Percentiles rank a stretch among this genome's conserved stretches.
phyloP scores from a whole-genome alignment of 306 rosid species.

The Glycine soja region DNA sequence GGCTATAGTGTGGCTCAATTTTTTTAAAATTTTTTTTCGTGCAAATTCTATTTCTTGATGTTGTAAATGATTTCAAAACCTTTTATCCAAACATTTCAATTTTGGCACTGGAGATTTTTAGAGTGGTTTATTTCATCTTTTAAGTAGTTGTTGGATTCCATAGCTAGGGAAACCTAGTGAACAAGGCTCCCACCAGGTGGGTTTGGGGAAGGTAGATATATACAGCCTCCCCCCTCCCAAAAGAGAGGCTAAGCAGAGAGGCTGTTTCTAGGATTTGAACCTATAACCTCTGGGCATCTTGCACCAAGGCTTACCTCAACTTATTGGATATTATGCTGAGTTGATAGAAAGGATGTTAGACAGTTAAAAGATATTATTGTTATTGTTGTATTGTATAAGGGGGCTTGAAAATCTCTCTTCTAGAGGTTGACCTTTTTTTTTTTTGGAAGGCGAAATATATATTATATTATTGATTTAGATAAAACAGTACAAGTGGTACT shows the following conservation, averaged over 20 bases:
- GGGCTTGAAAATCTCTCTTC: not conserved
- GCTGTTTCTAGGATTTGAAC: constrained; percentile 1
- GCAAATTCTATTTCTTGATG: not conserved
- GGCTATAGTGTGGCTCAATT: not conserved
- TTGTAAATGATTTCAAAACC: constrained; percentile 6
- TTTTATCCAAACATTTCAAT: not conserved
- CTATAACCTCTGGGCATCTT: not conserved
- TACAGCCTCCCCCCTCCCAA: not conserved
- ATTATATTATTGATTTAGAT: no score
- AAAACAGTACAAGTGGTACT: no score
- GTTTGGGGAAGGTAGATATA: not conserved
- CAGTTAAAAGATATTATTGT: not conserved
- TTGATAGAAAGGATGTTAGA: not conserved
- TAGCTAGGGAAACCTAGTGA: not conserved
- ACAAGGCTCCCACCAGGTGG: not conserved
- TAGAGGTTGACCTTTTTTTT: not conserved
- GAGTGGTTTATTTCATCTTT: not conserved
- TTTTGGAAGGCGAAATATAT: no score
- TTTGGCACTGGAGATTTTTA: not conserved
- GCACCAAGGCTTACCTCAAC: not conserved
- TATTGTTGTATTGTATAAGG: not conserved
- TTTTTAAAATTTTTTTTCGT: not conserved
- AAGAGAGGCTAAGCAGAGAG: not conserved
- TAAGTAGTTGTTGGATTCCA: not conserved
- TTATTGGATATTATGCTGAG: not conserved